Percentiles rank a stretch among this genome's conserved stretches.
Evolutionary conservation across 768 basidiomycete genomes (phyloP).

Genomic region (Boletus patriciae): DNA sequence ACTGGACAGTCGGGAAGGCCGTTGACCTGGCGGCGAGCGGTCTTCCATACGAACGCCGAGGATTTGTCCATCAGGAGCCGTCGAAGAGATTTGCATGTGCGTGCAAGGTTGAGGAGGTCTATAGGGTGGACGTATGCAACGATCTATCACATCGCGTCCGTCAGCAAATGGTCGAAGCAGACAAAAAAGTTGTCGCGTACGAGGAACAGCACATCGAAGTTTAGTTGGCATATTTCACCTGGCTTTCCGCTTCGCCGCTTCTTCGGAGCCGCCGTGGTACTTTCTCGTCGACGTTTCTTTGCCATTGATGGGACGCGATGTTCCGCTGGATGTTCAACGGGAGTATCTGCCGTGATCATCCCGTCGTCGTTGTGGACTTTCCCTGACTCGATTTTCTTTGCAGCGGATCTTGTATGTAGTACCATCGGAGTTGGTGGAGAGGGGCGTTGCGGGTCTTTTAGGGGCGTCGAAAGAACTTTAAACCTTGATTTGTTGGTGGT

Average conservation of each 20-base stretch:
- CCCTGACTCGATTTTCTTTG: neutral
- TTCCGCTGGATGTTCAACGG: no score
- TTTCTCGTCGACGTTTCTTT: neutral
- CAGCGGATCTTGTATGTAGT: neutral
- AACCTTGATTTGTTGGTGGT: no score
- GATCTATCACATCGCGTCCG: slow-evolving; percentile 30
- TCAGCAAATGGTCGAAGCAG: neutral
- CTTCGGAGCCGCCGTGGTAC: neutral
- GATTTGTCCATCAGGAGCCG: slow-evolving; percentile 34
- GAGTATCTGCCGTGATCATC: no score
- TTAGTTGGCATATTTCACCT: neutral
- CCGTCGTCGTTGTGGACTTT: no score
- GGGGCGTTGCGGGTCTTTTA: no score
- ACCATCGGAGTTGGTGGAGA: neutral
- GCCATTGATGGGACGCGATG: neutral
- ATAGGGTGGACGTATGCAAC: slow-evolving; percentile 40
- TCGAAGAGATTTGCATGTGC: slow-evolving; percentile 40
- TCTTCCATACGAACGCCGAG: no score
- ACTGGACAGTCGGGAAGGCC: slow-evolving; percentile 43
- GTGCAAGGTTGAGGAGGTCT: slow-evolving; percentile 32
- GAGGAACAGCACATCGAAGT: slow-evolving; percentile 7
- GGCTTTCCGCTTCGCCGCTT: neutral
- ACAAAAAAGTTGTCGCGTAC: slow-evolving; percentile 1
- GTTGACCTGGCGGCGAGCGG: slow-evolving; percentile 29
- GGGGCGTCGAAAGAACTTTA: no score